phyloP scores from a whole-genome alignment of 148 eudicot genomes.

The Silene latifolia region DNA sequence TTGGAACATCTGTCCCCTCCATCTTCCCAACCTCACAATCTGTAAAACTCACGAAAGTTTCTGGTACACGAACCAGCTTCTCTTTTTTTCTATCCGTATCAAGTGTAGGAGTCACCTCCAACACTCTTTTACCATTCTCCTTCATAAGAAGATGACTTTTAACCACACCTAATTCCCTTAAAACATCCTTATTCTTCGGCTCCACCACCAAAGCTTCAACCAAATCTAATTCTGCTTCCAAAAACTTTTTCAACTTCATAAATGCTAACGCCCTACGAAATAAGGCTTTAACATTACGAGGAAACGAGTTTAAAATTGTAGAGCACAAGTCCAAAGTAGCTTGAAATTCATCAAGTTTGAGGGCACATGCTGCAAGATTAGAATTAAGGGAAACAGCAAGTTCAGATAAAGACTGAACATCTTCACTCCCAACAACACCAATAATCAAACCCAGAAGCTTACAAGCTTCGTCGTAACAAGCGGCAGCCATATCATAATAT shows the following conservation, averaged over 20 bases:
- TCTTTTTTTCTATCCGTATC: background rate
- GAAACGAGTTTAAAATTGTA: too few species aligned
- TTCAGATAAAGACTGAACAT: background rate
- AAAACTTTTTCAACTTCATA: too few species aligned
- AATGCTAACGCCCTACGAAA: too few species aligned
- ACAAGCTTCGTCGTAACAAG: background rate
- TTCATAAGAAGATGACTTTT: background rate
- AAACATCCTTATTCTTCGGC: background rate
- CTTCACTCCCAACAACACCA: background rate
- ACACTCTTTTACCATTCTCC: background rate
- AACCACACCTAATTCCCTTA: background rate
- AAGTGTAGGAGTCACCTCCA: background rate
- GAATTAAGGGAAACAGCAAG: too few species aligned
- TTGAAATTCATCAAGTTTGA: too few species aligned
- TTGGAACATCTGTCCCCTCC: background rate
- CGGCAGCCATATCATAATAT: background rate
- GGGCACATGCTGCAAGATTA: too few species aligned
- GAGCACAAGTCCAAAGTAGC: too few species aligned
- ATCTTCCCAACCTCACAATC: background rate
- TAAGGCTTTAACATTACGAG: too few species aligned
- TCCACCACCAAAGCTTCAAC: background rate
- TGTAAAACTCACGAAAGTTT: background rate
- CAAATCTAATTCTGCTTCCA: background rate
- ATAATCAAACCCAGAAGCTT: background rate
- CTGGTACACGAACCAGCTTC: background rate